Base-by-base conservation (phyloP, 1,284 basidiomycete species). In the Rhodotorula mucilaginosa region DNA sequence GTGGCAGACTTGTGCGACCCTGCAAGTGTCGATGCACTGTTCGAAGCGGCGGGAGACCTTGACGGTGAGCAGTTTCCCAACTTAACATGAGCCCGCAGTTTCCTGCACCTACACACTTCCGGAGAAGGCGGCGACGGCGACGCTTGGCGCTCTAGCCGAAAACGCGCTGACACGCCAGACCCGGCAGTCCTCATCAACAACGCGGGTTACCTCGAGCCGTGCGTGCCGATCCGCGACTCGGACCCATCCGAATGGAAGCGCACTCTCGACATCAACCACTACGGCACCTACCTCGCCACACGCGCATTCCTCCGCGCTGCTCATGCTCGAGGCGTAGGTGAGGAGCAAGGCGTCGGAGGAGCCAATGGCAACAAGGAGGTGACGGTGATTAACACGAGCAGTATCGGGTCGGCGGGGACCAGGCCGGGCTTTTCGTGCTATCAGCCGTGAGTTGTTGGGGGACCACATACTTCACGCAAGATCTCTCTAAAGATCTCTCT, bases 151-250 rank as follows among this genome's bases (percentile, higher is more conserved):
- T 29, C 51, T 54, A 6, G 15, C 16, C 21, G 51, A 52, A 23
- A 2, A 8, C 34, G 34, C 34, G 7, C 23, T 56, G 12, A 21
- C 23, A 13, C 34, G 34, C 34, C 5, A 8, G 26, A 26, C 26
- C 26, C 26, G 26, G 26, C 26, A 26, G 68, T 65, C 44, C 56
- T 69, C 26, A 19, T 69, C 60, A 65, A 65, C 54, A 69, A 69
- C 48, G 68, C 64, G 19, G 68, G 68, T 34, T 65, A 65, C 59
- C 68, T 69, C 64, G 68, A 69, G 49, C 63, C 63, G 15, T 60
- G 51, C 59, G 34, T 51, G 16, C 44, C 63, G 5, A 69, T 69
- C 31, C 63, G 68, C 31, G 54, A 58, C 29, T 65, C 64, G 29
- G 31, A 51, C 44, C 68, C 68, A 1, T 4, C 46, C 29, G 68